These are phyloP conservation scores for Pythium volutum DNA, from an alignment of 352 stramenopile species.

Conservation along the genomic window DNA sequence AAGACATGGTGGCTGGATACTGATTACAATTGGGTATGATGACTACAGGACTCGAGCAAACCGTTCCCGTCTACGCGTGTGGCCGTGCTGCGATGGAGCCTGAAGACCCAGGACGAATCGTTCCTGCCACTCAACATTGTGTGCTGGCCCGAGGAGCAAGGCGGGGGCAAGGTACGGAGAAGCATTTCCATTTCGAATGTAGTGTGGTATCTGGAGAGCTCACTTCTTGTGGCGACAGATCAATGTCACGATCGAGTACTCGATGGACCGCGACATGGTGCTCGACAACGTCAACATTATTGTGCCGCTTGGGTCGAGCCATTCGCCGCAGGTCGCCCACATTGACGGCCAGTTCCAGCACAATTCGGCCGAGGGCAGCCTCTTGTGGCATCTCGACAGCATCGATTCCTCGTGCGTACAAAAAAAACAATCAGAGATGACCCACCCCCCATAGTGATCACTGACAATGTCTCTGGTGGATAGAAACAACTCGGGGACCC, in stretches of 20 bases:
- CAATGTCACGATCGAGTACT: slow-evolving; percentile 88
- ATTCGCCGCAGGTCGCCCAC: slow-evolving; percentile 68
- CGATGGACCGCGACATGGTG: slow-evolving; percentile 84
- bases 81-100: slow-evolving; percentile 78
- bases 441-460: neutral
- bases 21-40: too few relatives aligned
- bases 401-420: slow-evolving; percentile 69
- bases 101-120: slow-evolving; percentile 87
- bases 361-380: slow-evolving; percentile 61
- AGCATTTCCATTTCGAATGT: neutral
- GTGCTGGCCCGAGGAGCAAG: slow-evolving; percentile 86
- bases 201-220: neutral
- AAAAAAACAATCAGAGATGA: neutral
- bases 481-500: slow-evolving; percentile 77
- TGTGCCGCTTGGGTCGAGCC: slow-evolving; percentile 66
- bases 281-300: slow-evolving; percentile 88
- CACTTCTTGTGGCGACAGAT: slow-evolving; percentile 31
- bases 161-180: slow-evolving; percentile 57
- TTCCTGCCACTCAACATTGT: slow-evolving; percentile 85
- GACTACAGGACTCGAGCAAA: slow-evolving; percentile 59
- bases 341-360: slow-evolving; percentile 88
- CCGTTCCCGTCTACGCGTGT: slow-evolving; percentile 80
- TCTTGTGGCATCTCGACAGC: slow-evolving; percentile 83
- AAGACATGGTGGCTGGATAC: too few relatives aligned
- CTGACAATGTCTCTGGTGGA: neutral